Evolutionary conservation across 805 yeast species (phyloP), one percentile per base, ranked within the genome.

Genomic region (Lachancea quebecensis): DNA sequence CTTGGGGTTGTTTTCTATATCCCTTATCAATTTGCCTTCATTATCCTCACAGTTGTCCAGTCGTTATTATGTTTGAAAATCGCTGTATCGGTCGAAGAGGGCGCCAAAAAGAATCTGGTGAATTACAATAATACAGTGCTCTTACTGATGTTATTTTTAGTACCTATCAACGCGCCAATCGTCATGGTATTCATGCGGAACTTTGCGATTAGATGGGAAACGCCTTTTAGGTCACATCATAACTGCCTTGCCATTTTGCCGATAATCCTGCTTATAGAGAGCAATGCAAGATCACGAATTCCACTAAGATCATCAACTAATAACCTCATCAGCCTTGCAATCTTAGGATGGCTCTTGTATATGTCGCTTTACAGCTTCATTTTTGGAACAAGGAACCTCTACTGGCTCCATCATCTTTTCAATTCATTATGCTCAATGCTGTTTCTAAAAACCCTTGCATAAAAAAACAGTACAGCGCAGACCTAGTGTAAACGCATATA

Each of bases 161-260:
- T 86, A 4, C 95, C 95, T 0, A 78, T 88, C 16, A 84, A 84
- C 55, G 68, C 81, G 1, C 96, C 96, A 0, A 79, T 85, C 1
- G 59, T 89, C 27, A 69, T 88, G 47, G 96, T 89, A 1, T 88
- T 89, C 71, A 67, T 85, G 30, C 95, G 86, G 56, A 85, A 89
- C 56, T 69, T 88, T 47, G 74, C 84, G 1, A 73, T 87, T 15
- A 77, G 74, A 52, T 86, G 95, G 95, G 75, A 73, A 45, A 85
- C 93, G 0, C 89, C 95, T 14, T 88, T 88, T 57, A 77, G 85
- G 5, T 83, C 95, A 0, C 95, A 88, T 60, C 95, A 90, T 60
- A 89, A 87, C 57, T 69, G 85, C 35, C 62, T 89, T 43, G 84
- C 95, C 0, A 76, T 89, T 18, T 66, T 82, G 11, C 95, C 96